These are phyloP conservation scores for Sphaceloma murrayae DNA, from an alignment of 2,329 filamentous ascomycete species.

Conservation along the genomic window DNA sequence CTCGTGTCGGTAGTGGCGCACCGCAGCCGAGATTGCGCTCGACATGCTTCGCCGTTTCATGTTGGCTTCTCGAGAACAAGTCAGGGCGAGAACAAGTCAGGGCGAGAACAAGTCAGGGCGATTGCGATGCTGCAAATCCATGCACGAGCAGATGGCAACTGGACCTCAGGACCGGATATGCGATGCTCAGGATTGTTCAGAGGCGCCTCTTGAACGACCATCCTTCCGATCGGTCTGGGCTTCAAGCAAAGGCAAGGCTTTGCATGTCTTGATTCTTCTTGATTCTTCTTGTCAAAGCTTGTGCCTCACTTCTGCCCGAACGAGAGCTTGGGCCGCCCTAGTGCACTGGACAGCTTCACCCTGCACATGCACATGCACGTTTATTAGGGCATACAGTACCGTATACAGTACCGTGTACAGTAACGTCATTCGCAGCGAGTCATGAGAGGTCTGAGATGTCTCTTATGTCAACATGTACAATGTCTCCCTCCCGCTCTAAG, in stretches of 20 bases:
- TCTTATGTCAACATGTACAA: neutral
- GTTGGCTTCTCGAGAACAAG: neutral
- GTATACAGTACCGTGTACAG: no score
- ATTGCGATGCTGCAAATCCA: no score
- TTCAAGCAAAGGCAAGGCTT: neutral
- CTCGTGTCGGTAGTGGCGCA: constrained; percentile 2
- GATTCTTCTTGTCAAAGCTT: constrained; percentile 8
- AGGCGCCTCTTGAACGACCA: no score
- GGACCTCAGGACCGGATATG: no score
- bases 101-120: neutral
- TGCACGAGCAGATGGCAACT: no score
- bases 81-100: neutral
- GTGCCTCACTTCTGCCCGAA: neutral
- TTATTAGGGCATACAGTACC: no score
- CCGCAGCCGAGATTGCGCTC: constrained; percentile 12
- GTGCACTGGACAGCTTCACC: neutral
- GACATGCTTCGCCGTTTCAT: constrained; percentile 14
- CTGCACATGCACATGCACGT: no score
- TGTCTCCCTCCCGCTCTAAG: constrained; percentile 23
- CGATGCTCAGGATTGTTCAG: no score
- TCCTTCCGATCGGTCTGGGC: neutral
- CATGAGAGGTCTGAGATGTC: no score
- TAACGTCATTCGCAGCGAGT: no score
- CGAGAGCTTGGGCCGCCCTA: neutral
- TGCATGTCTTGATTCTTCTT: constrained; percentile 3